Base-by-base conservation (phyloP, 495 filamentous ascomycete species). In the Penicillium paxilli region DNA sequence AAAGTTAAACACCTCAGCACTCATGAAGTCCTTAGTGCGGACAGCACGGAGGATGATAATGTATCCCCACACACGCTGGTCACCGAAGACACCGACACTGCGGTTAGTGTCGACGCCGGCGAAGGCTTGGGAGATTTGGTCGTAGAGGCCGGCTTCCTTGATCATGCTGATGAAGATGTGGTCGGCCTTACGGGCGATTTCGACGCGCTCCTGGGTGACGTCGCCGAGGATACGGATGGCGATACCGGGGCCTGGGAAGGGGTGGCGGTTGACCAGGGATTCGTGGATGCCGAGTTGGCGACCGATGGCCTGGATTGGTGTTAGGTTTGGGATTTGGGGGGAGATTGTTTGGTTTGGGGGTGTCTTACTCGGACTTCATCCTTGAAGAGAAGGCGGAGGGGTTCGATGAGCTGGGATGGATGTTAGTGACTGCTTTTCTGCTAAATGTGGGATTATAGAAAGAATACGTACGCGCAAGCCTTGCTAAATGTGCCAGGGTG, bases 211-310 rank as follows among this genome's bases (percentile, higher is more conserved):
- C 4, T 77, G 76, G 10, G 88, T 96, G 4, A 97, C 89, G 52
- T 96, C 93, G 32, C 94, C 94, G 1, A 96, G 75, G 45, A 98
- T 86, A 46, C 94, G 84, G 62, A 98, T 91, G 20, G 87, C 94
- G 52, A 98, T 84, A 5, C 92, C 94, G 1, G 94, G 91, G 11
- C 67, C 70, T 3, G 87, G 89, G 78, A 95, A 91, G 28, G 90
- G 89, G 62, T 97, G 92, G 14, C 92, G 78, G 82, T 82, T 87
- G 46, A 96, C 86, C 9, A 96, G 84, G 7, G 89, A 83, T 54
- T 89, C 79, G 45, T 85, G 80, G 53, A 96, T 88, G 4, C 86
- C 86, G 14, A 97, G 80, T 54, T 91, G 76, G 5, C 83, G 83
- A 19, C 92, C 92, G 5, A 96, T 73, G n/a, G 78, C 77, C 32